Evolutionary conservation across 1,284 basidiomycete genomes (phyloP), one percentile per base, ranked within the genome.

Genomic region (Malassezia sympodialis): DNA sequence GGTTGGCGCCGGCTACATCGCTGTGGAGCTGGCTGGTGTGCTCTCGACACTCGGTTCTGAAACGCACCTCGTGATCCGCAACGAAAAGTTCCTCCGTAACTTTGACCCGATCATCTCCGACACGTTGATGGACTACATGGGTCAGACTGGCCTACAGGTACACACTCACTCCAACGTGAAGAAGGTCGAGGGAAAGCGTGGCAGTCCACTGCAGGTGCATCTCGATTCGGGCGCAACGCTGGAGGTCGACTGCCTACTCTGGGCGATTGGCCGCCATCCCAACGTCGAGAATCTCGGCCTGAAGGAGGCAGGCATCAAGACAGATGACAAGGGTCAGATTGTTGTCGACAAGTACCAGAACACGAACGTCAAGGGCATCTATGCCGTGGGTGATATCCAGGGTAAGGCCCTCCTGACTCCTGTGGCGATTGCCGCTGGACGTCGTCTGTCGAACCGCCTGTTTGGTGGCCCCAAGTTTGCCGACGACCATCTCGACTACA

Each of bases 401-500:
- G 93, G 93, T 58, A 91, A 93, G 77, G 88, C 83, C 23, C 78
- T 91, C 26, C 80, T 99, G 58, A 99, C 93, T 0, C 93, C 94
- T n/a, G 94, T 99, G 6, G 94, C 93, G 21, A 94, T 99, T 59
- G 93, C 93, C 45, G 94, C 94, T 5, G 93, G 90, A 23, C 80
- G 93, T 54, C 79, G 89, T 59, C 78, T 96, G 35, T 81, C 84
- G 47, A 98, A 96, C 78, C 80, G 94, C 48, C 77, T 98, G 49
- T 98, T 89, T 73, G 94, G 93, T 10, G 83, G 83, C 0, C 80
- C 83, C 51, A 79, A 87, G 76, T 90, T 82, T 79, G 88, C 86
- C 79, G 76, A 86, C 54, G 87, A 96, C 70, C 88, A 90, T 76
- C 80, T 96, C 60, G 81, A 80, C 70, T 99, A 98, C 75, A 81